A percentile compares a stretch with the other conserved stretches of the same genome.
Conservation (phyloP, 2,329 filamentous ascomycete genomes). For the Ascochyta clinopodiicola region DNA sequence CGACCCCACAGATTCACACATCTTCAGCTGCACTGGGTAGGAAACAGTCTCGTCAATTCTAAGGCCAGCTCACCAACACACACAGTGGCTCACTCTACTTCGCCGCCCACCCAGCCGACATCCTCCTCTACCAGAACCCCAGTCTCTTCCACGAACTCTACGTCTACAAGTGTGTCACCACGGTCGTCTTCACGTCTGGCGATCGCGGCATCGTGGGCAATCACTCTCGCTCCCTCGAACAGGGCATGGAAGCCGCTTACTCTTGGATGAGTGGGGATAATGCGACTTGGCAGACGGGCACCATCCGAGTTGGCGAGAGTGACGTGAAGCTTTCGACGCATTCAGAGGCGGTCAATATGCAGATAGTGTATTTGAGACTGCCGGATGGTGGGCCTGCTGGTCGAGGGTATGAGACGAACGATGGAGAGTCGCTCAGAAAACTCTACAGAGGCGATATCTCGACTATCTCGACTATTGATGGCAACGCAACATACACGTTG, state of each 20-base stretch:
- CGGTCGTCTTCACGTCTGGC: slow-evolving; percentile 34
- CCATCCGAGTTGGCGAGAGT: slow-evolving; percentile 14
- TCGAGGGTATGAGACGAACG: slow-evolving; percentile 22
- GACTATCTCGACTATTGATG: slow-evolving; percentile 27
- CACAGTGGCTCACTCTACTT: slow-evolving; percentile 37
- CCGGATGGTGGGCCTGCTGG: slow-evolving; percentile 32
- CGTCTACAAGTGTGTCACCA: slow-evolving; percentile 36
- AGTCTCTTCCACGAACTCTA: slow-evolving; percentile 38
- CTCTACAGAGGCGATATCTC: slow-evolving; percentile 28
- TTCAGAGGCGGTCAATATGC: slow-evolving; percentile 21
- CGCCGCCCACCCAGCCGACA: slow-evolving; percentile 35
- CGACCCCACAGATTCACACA: not conserved
- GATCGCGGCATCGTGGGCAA: slow-evolving; percentile 27
- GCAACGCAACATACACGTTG: slow-evolving; percentile 28
- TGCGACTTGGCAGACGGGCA: slow-evolving; percentile 14
- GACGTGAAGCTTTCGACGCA: slow-evolving; percentile 20
- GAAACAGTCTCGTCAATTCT: not conserved
- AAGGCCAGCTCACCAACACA: slow-evolving; percentile 2
- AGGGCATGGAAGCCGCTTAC: slow-evolving; percentile 33
- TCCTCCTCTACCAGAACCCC: slow-evolving; percentile 37
- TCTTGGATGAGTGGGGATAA: slow-evolving; percentile 26
- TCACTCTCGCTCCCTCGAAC: slow-evolving; percentile 24
- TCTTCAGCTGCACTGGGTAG: slow-evolving; percentile 22
- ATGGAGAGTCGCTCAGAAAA: slow-evolving; percentile 26
- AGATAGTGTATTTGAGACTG: slow-evolving; percentile 37